Evolutionary conservation across 495 filamentous ascomycete genomes (phyloP), one percentile per base, ranked within the genome.

Genomic region (Viridothelium virens): DNA sequence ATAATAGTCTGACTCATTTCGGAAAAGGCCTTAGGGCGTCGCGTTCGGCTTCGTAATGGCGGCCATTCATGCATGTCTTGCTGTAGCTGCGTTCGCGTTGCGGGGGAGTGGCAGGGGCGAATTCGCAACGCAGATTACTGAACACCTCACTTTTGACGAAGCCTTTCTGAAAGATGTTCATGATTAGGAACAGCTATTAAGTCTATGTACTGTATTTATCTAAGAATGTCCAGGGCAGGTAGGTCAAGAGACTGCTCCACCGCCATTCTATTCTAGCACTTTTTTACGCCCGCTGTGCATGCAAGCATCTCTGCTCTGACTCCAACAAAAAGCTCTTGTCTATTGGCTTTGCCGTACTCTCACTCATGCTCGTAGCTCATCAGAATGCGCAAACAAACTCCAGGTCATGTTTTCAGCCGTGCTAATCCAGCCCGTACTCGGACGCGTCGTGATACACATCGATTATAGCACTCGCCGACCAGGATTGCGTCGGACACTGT

Each of bases 371-470:
- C 64, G 44, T 66, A 10, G 4, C 56, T 33, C 66, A 68, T 61
- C 39, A 66, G 37, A 56, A 53, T 18, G 5, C 10, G 5, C 14
- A 18, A 11, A 53, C 7, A 5, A 14, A 12, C 14, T 53, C 25
- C 16, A 7, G 53, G 31, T 10, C n/a, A 11, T 18, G 25, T 7
- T 59, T 34, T 59, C 25, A 36, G 11, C 7, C 4, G 36, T 14
- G 5, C 53, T 59, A 59, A 6, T 72, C 68, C 33, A 44, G 36
- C 36, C 65, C 66, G 66, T 70, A 74, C 70, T 81, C 78, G 59
- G 79, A 84, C 47, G 91, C 91, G 75, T 98, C 94, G 76, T 95
- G 90, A 74, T 94, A 97, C 56, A 99, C 73, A 77, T 99, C 94
- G 71, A 99, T 89, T 70, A 97, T 77, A 73, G 94, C 97, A 9